These are phyloP conservation scores for Musa itinerans DNA, from an alignment of 176 grass and related monocot species.

Conservation along the genomic window DNA sequence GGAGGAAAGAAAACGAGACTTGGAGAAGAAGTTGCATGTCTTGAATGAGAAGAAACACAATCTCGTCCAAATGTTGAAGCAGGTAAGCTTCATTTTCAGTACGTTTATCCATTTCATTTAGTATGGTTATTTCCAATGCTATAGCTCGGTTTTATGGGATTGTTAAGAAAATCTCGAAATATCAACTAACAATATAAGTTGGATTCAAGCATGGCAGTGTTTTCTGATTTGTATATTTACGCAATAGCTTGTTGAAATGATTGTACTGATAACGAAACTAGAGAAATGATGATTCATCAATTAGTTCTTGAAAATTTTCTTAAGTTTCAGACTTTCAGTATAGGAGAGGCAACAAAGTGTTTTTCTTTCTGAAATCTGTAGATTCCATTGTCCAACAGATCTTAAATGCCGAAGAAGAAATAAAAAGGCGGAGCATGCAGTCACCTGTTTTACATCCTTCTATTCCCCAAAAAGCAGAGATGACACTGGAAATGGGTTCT, in stretches of 20 bases:
- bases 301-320: neutral
- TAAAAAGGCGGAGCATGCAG: conserved; percentile 51
- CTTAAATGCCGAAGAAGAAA: conserved; percentile 89
- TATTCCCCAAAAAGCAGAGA: conserved; percentile 50
- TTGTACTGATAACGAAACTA: no score
- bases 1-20: conserved; percentile 48
- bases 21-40: conserved; percentile 57
- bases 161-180: neutral
- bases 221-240: no score
- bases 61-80: conserved; percentile 99
- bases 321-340: neutral
- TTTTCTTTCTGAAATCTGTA: neutral
- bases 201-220: neutral
- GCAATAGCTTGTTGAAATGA: no score
- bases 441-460: conserved; percentile 24
- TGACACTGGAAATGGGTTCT: conserved; percentile 26
- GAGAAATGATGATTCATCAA: no score
- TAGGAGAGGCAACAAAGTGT: neutral
- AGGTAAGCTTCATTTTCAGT: conserved; percentile 32
- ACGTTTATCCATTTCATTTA: neutral
- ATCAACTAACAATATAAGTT: neutral
- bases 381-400: conserved; percentile 44
- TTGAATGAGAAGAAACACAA: conserved; percentile 88
- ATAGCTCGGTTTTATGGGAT: neutral
- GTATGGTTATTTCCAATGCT: neutral